These are phyloP conservation scores for Crucibulum laeve DNA, from an alignment of 768 basidiomycete species.

Conservation along the genomic window DNA sequence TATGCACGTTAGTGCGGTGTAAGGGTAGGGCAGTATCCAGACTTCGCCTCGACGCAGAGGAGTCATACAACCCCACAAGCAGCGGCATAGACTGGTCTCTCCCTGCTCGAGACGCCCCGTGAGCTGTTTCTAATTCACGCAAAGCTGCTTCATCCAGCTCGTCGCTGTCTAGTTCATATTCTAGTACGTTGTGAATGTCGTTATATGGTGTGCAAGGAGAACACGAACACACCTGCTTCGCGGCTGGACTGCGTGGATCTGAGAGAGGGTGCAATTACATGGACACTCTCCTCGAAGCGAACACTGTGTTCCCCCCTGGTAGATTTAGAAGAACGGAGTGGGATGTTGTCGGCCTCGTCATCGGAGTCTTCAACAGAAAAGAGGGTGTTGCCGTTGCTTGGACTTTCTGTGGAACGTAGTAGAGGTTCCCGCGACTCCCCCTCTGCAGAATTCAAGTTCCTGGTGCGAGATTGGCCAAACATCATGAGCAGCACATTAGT, in stretches of 20 bases:
- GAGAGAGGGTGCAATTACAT: conserved; percentile 63
- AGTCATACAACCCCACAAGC: conserved; percentile 74
- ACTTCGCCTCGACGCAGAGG: conserved; percentile 53
- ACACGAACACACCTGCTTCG: conserved; percentile 67
- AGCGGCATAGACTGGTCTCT: conserved; percentile 64
- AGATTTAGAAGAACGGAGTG: conserved; percentile 22
- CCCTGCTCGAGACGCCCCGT: conserved; percentile 28
- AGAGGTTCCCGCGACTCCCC: conserved; percentile 56
- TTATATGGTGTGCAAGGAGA: not conserved
- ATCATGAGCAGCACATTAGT: conserved; percentile 21
- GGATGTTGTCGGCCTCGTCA: conserved; percentile 33
- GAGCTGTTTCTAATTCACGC: conserved; percentile 19
- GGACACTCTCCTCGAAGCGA: conserved; percentile 65
- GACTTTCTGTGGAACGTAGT: conserved; percentile 42
- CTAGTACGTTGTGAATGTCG: conserved; percentile 30
- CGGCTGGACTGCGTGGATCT: conserved; percentile 74
- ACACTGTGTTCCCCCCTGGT: conserved; percentile 43
- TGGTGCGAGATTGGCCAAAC: conserved; percentile 22
- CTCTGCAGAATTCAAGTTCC: conserved; percentile 21
- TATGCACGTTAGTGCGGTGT: conserved; percentile 27
- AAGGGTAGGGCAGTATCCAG: conserved; percentile 53
- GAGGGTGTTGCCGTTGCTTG: conserved; percentile 33
- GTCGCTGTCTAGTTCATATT: conserved; percentile 82
- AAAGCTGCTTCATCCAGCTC: conserved; percentile 58
- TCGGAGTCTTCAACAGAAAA: conserved; percentile 60